Evolutionary conservation across 2,329 filamentous ascomycete species (phyloP).

Genomic region (Biscogniauxia marginata): DNA sequence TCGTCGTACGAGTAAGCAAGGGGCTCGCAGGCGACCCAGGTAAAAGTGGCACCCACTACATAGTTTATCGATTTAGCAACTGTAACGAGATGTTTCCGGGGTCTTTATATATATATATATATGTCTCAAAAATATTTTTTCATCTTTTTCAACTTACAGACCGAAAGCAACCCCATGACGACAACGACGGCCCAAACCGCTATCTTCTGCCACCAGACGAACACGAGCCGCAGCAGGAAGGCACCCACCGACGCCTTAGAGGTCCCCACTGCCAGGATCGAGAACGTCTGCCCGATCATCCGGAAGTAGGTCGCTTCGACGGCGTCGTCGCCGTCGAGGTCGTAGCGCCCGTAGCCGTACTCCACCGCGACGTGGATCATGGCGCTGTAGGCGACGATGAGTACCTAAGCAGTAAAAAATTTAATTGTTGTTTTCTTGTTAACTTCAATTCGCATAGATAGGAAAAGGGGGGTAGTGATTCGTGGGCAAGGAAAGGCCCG

Average conservation of each 20-base stretch:
- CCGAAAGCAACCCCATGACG: constrained; percentile 4
- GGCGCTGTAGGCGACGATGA: constrained; percentile 34
- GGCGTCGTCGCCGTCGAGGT: constrained; percentile 25
- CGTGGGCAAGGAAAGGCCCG: too few relatives aligned
- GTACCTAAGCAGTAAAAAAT: constrained; percentile 14
- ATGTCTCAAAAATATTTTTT: too few relatives aligned
- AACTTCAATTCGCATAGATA: too few relatives aligned
- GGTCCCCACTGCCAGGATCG: constrained; percentile 37
- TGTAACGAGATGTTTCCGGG: too few relatives aligned
- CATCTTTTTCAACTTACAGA: constrained; percentile 4
- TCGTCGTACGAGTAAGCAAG: constrained; percentile 11
- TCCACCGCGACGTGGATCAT: constrained; percentile 31
- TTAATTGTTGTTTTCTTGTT: too few relatives aligned
- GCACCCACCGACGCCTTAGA: constrained; percentile 39
- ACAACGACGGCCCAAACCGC: constrained; percentile 34
- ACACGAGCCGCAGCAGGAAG: constrained; percentile 39
- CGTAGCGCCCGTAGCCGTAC: constrained; percentile 36
- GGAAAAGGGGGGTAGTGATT: too few relatives aligned
- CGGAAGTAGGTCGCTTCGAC: constrained; percentile 31
- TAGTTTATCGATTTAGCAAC: neutral
- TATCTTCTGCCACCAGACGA: constrained; percentile 34
- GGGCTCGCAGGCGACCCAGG: constrained; percentile 10
- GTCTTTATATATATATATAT: neutral
- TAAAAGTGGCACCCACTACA: constrained; percentile 9
- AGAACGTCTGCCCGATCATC: constrained; percentile 35